Evolutionary conservation across 176 grass and related monocot genomes (phyloP).

Genomic region (Aechmea fasciata): DNA sequence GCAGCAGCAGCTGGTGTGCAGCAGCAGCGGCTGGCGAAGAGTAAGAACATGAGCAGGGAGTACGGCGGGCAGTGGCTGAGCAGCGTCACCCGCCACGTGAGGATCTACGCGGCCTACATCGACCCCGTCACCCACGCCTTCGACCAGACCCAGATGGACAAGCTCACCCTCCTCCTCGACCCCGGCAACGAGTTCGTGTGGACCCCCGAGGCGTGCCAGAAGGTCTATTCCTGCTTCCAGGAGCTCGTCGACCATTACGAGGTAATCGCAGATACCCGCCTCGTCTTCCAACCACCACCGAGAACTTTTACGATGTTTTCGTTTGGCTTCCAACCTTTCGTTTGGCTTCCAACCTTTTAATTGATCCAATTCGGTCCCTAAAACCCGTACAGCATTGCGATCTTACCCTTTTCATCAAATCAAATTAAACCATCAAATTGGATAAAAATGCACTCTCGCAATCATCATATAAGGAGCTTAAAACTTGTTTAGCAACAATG

Average conservation of each 20-base stretch:
- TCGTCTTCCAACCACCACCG: neutral
- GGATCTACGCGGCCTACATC: slow-evolving; percentile 97
- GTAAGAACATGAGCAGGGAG: slow-evolving; percentile 81
- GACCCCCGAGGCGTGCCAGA: slow-evolving; percentile 64
- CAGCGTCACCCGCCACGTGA: slow-evolving; percentile 68
- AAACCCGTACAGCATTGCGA: too few species aligned
- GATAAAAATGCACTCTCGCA: too few species aligned
- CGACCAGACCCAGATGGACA: slow-evolving; percentile 98
- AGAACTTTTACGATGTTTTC: neutral
- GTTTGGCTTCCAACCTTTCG: neutral
- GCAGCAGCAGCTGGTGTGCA: slow-evolving; percentile 17
- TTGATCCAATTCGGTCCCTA: too few species aligned
- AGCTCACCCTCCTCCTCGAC: slow-evolving; percentile 87
- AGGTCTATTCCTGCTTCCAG: slow-evolving; percentile 83
- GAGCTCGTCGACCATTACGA: slow-evolving; percentile 86
- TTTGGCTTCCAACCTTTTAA: neutral
- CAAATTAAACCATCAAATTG: too few species aligned
- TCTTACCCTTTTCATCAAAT: too few species aligned
- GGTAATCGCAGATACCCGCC: slow-evolving; percentile 20
- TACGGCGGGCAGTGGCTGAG: slow-evolving; percentile 98
- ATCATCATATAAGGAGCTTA: too few species aligned
- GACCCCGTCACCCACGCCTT: slow-evolving; percentile 78
- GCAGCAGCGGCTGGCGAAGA: slow-evolving; percentile 54
- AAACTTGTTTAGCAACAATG: too few species aligned
- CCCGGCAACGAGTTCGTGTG: slow-evolving; percentile 81